A percentile compares a stretch with the other conserved stretches of the same genome.
phyloP scores from a whole-genome alignment of 306 rosid genomes.

The Cucumis melo region DNA sequence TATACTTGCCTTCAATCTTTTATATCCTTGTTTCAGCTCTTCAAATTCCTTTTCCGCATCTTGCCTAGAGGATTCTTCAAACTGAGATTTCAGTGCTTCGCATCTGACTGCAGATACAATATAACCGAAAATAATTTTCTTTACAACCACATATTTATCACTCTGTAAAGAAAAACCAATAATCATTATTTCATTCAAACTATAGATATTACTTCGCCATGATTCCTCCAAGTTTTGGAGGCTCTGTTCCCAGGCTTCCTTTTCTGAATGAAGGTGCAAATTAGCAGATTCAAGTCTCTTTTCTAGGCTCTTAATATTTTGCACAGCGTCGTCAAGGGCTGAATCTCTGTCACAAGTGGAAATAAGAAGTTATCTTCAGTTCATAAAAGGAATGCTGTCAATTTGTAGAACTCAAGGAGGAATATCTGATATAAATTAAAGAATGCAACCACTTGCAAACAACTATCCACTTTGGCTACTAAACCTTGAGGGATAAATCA shows the following conservation, averaged over 20 bases:
- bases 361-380: slow-evolving; percentile 12
- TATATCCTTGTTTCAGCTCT: slow-evolving; percentile 62
- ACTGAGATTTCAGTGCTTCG: slow-evolving; percentile 68
- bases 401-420: neutral
- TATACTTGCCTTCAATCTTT: slow-evolving; percentile 56
- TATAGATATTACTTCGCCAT: slow-evolving; percentile 57
- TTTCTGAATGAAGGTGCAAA: slow-evolving; percentile 55
- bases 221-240: slow-evolving; percentile 85
- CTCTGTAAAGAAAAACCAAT: neutral
- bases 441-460: neutral
- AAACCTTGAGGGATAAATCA: neutral
- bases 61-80: slow-evolving; percentile 51
- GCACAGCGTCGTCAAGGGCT: slow-evolving; percentile 40
- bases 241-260: slow-evolving; percentile 78
- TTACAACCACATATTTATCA: slow-evolving; percentile 3
- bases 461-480: neutral
- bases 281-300: slow-evolving; percentile 50
- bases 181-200: slow-evolving; percentile 15
- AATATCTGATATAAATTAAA: neutral
- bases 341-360: slow-evolving; percentile 48
- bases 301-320: slow-evolving; percentile 62
- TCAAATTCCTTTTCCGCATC: slow-evolving; percentile 60
- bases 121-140: slow-evolving; percentile 7
- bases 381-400: slow-evolving; percentile 1
- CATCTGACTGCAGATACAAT: slow-evolving; percentile 53